Evolutionary conservation across 169 alveolate genomes (phyloP), one percentile per base, ranked within the genome.

Genomic region (Theileria parva): DNA sequence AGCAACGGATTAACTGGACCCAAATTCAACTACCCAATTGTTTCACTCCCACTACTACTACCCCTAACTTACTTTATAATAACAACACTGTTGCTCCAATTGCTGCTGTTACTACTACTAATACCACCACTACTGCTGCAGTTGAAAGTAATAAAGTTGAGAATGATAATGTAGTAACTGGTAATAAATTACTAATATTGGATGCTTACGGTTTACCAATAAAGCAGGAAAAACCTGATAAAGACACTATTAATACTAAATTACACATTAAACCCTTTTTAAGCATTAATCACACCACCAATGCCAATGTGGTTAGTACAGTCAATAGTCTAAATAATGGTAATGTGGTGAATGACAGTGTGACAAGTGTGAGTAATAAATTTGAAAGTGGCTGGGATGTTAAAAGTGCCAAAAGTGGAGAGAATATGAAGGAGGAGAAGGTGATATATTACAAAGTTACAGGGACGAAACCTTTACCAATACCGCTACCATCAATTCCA

Each of bases 1-100:
- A 91, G 60, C 95, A 93, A 79, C 39, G 96, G 53, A 92, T 92
- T 25, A 89, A 84, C 69, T 93, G 96, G 96, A 91, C 95, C 11
- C 93, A 92, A 74, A 95, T 93, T 39, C 34, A 63, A 7, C 15
- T 39, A 15, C 71, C 71, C 34, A 21, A 21, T 39, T 63, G 12
- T 39, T 28, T 28, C 44, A 48, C 44, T 21, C 19, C 44, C 34
- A 50, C 64, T 37, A 66, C 0, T 25, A 23, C 1, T 37, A 27
- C 55, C 11, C 69, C n/a, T 53, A 28, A 48, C 65, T 27, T n/a
- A 27, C 9, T 17, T n/a, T n/a, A n/a, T n/a, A n/a, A n/a, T n/a
- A n/a, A 60, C 34, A 30, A 8, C 13, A 60, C 12, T 60, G 32
- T 13, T 60, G 34, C 68, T 60, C 1, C 44, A 0, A 60, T 8